Conservation (phyloP, 345 rosid genomes). For the Balakata baccata region DNA sequence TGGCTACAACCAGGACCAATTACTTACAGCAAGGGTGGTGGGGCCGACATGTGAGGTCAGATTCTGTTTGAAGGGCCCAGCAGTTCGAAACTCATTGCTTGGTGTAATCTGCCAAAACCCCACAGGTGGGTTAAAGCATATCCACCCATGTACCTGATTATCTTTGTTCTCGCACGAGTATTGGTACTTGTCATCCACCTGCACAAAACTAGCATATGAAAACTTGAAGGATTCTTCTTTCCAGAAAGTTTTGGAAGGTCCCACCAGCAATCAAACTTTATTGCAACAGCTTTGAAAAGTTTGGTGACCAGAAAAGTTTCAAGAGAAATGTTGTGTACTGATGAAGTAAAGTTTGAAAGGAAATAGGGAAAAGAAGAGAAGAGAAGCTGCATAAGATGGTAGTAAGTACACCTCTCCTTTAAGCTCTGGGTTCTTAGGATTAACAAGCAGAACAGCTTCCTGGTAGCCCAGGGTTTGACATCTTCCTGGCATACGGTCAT, state of each 20-base stretch:
- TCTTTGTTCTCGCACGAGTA: conserved; percentile 24
- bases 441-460: conserved; percentile 29
- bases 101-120: conserved; percentile 33
- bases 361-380: conserved; percentile 5
- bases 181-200: conserved; percentile 33
- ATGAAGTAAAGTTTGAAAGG: no score
- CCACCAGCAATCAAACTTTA: background rate
- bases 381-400: background rate
- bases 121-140: conserved; percentile 19
- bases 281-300: background rate
- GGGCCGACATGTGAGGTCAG: conserved; percentile 31
- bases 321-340: no score
- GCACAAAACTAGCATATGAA: conserved; percentile 1
- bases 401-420: conserved; percentile 23
- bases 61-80: conserved; percentile 27
- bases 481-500: conserved; percentile 28
- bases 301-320: background rate
- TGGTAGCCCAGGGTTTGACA: conserved; percentile 22
- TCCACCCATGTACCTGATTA: conserved; percentile 28
- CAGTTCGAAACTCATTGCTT: conserved; percentile 30
- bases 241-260: background rate
- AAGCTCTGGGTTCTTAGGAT: conserved; percentile 21
- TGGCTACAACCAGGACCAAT: background rate
- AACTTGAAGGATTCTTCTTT: background rate
- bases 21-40: conserved; percentile 28